These are phyloP conservation scores for Rhizoclosmatium sp. DNA, from an alignment of 192 early-diverging fungal species.

Conservation along the genomic window DNA sequence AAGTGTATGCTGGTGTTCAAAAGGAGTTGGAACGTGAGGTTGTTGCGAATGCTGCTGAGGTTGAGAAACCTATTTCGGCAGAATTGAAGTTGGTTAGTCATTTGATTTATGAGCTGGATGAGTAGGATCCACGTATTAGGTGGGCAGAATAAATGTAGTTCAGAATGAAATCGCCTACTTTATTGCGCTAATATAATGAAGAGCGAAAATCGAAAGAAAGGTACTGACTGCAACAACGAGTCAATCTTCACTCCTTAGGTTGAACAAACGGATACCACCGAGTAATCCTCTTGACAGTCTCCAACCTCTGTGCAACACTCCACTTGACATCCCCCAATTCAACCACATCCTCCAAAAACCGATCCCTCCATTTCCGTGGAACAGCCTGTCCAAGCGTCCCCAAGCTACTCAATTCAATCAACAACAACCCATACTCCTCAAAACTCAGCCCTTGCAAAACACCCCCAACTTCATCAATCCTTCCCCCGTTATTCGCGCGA, in stretches of 20 bases:
- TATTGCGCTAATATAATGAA: no score
- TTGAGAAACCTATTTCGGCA: background rate
- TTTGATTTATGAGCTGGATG: background rate
- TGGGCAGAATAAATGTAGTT: background rate
- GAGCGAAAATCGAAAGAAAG: no score
- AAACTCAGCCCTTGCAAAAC: slow-evolving; percentile 13
- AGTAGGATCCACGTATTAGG: background rate
- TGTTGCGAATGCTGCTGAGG: background rate
- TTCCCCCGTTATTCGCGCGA: slow-evolving; percentile 11
- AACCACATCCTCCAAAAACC: slow-evolving; percentile 80
- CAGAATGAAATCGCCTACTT: no score
- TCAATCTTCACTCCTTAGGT: no score
- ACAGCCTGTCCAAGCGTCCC: slow-evolving; percentile 54
- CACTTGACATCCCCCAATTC: slow-evolving; percentile 65
- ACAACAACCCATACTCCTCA: slow-evolving; percentile 68
- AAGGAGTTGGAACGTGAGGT: background rate
- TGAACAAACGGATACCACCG: slow-evolving; percentile 65
- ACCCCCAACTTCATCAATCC: slow-evolving; percentile 19
- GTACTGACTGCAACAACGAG: no score
- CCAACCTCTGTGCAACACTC: slow-evolving; percentile 59
- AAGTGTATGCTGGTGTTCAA: background rate
- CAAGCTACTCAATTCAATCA: slow-evolving; percentile 71
- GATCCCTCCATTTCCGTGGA: slow-evolving; percentile 60
- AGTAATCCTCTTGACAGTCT: slow-evolving; percentile 70
- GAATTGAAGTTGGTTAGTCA: background rate